Percentiles rank a stretch among this genome's conserved stretches.
These are phyloP conservation scores for Oropetium thomaeum DNA, from an alignment of 176 grass and related monocot genomes.

Conservation along the genomic window DNA sequence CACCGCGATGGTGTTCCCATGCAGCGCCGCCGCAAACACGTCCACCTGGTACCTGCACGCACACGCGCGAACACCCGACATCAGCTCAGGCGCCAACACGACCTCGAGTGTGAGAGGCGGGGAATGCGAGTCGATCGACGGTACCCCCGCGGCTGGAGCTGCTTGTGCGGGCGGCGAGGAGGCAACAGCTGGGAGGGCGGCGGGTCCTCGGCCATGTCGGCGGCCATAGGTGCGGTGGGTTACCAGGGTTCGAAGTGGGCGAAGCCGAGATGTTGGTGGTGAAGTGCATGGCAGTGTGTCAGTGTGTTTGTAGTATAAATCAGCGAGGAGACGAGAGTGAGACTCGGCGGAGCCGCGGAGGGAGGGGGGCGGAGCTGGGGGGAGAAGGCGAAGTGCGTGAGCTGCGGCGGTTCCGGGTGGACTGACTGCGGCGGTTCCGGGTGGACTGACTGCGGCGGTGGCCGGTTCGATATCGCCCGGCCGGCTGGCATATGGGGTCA, in stretches of 20 bases:
- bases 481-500: background rate
- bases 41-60: conserved; percentile 52
- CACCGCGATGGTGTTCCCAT: conserved; percentile 63
- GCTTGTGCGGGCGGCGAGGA: conserved; percentile 45
- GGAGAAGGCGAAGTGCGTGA: conserved; percentile 54
- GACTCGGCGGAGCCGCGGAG: background rate
- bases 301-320: conserved; percentile 16
- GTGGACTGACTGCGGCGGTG: background rate
- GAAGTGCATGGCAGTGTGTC: conserved; percentile 23
- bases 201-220: conserved; percentile 13
- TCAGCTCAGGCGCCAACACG: background rate
- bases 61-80: background rate
- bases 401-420: conserved; percentile 7
- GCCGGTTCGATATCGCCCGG: background rate
- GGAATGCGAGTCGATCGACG: background rate
- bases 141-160: conserved; percentile 48
- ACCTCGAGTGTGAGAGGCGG: background rate
- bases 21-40: conserved; percentile 56
- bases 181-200: conserved; percentile 20
- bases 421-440: background rate
- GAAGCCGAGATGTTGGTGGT: background rate
- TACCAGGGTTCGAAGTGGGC: conserved; percentile 6
- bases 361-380: background rate
- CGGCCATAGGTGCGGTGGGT: background rate
- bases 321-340: background rate